Conservation (phyloP, 352 stramenopile species). For the Pythium chondricola region DNA sequence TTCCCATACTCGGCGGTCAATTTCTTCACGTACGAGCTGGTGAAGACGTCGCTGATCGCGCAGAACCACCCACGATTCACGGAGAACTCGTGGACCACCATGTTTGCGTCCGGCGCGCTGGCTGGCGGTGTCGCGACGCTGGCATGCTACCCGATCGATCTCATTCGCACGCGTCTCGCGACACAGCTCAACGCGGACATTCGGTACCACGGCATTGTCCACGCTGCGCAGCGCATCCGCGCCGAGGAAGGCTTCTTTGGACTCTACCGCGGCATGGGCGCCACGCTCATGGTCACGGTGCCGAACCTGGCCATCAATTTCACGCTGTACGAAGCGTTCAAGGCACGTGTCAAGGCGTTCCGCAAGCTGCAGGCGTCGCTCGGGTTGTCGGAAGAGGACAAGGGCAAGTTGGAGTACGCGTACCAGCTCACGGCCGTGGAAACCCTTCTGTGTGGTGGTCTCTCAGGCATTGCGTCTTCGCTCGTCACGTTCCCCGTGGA, state of each 20-base stretch:
- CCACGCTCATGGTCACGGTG: conserved; percentile 93
- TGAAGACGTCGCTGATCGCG: conserved; percentile 72
- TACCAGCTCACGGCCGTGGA: conserved; percentile 59
- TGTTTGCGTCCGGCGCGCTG: conserved; percentile 68
- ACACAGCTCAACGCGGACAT: conserved; percentile 91
- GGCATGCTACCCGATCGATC: conserved; percentile 95
- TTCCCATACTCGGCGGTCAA: conserved; percentile 97
- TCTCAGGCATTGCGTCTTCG: conserved; percentile 88
- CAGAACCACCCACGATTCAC: conserved; percentile 61
- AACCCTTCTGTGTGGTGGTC: conserved; percentile 88
- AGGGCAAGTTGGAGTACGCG: conserved; percentile 7
- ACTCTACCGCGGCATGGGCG: conserved; percentile 91
- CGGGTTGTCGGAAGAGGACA: conserved; percentile 23
- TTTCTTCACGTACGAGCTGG: conserved; percentile 95
- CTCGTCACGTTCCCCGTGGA: conserved; percentile 95
- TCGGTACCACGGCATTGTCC: conserved; percentile 86
- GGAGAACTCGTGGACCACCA: conserved; percentile 65
- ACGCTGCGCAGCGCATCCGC: conserved; percentile 92
- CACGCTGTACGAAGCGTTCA: conserved; percentile 92
- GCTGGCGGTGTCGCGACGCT: conserved; percentile 73
- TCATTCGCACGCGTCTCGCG: conserved; percentile 92
- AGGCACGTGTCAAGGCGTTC: conserved; percentile 84
- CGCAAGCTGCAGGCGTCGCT: conserved; percentile 32
- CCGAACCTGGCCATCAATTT: conserved; percentile 96
- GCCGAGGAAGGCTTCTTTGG: conserved; percentile 82